These are phyloP conservation scores for Dactylellina haptotyla DNA, from an alignment of 2,329 filamentous ascomycete genomes.

Conservation along the genomic window DNA sequence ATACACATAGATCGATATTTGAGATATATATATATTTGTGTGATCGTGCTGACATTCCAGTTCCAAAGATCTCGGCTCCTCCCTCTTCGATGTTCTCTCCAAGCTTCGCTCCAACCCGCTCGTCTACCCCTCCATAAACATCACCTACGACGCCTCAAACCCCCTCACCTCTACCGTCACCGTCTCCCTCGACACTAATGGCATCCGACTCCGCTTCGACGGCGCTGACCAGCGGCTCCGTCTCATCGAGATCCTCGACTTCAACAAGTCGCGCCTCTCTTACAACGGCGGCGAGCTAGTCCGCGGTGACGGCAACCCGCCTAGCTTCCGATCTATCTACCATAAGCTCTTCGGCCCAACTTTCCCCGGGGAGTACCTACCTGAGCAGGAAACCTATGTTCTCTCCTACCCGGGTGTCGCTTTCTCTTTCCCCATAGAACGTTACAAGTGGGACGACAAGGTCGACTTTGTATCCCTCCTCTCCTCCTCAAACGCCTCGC, in stretches of 20 bases:
- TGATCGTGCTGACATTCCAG: constrained; percentile 16
- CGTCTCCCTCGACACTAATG: constrained; percentile 82
- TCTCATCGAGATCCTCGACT: constrained; percentile 89
- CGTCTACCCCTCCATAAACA: constrained; percentile 78
- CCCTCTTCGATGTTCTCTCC: constrained; percentile 87
- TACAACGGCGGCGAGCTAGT: constrained; percentile 80
- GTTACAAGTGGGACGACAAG: constrained; percentile 63
- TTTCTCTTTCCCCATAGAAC: constrained; percentile 82
- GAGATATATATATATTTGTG: constrained; percentile 22
- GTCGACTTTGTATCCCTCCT: constrained; percentile 87
- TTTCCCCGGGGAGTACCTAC: constrained; percentile 90
- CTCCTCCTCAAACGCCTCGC: constrained; percentile 78
- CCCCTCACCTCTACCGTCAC: constrained; percentile 63
- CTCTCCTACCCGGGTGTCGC: constrained; percentile 94
- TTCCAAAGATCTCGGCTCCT: constrained; percentile 80
- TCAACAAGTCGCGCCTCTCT: constrained; percentile 81
- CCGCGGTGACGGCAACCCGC: constrained; percentile 64
- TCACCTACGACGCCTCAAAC: constrained; percentile 69
- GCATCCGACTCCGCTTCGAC: constrained; percentile 89
- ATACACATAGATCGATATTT: neutral
- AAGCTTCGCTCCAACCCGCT: constrained; percentile 89
- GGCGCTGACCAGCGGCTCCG: constrained; percentile 90
- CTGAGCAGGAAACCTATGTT: constrained; percentile 79
- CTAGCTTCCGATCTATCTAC: constrained; percentile 88
- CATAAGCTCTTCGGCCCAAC: constrained; percentile 92